phyloP scores from a whole-genome alignment of 495 filamentous ascomycete species.

The Neurospora cerealis region DNA sequence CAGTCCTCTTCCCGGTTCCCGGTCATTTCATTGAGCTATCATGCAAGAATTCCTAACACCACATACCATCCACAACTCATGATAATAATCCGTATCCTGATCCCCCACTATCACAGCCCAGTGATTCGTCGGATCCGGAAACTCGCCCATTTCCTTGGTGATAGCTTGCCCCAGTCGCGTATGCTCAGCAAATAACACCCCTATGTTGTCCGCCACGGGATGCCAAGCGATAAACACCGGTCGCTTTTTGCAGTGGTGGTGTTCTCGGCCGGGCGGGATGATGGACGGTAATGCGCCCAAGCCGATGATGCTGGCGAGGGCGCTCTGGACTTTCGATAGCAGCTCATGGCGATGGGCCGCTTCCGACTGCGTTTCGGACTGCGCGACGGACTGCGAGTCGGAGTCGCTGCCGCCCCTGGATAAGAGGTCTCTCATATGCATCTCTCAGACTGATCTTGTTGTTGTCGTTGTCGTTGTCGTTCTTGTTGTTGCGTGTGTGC shows the following conservation, averaged over 20 bases:
- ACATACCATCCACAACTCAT: conserved; percentile 34
- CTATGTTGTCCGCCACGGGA: conserved; percentile 31
- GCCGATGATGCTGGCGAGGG: background rate
- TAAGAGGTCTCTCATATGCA: background rate
- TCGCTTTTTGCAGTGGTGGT: background rate
- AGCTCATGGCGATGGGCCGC: background rate
- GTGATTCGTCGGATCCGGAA: conserved; percentile 41
- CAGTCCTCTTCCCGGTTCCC: background rate
- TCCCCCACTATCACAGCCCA: conserved; percentile 37
- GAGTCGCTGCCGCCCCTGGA: background rate
- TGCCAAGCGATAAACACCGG: conserved; percentile 37
- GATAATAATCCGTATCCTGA: conserved; percentile 22
- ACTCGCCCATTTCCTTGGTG: conserved; percentile 28
- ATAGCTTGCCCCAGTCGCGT: conserved; percentile 33
- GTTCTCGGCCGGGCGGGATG: background rate
- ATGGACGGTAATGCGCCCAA: background rate
- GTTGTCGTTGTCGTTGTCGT: background rate
- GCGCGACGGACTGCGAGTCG: background rate
- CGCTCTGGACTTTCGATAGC: background rate
- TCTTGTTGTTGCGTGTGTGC: background rate
- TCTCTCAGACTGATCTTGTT: background rate
- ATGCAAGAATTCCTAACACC: background rate
- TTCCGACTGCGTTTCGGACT: background rate
- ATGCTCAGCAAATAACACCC: conserved; percentile 36
- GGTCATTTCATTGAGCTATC: background rate